Conservation (phyloP, 2,329 filamentous ascomycete species). For the Akanthomyces dipterigenus region DNA sequence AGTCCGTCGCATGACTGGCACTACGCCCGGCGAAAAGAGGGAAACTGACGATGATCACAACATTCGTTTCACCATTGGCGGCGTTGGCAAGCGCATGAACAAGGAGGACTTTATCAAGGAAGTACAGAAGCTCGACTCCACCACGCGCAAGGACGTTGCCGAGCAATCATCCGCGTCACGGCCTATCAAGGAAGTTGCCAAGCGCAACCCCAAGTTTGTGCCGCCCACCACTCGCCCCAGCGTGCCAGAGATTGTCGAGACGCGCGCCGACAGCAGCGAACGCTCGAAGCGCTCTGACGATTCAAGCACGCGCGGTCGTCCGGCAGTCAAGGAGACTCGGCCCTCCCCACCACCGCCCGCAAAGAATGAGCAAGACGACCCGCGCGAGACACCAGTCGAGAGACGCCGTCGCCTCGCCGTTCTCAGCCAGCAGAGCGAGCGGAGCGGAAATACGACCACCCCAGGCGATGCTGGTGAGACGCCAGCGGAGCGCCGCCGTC, state of each 20-base stretch:
- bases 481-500: slow-evolving; percentile 64
- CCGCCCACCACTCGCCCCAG: background rate
- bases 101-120: slow-evolving; percentile 74
- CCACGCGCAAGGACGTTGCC: slow-evolving; percentile 50
- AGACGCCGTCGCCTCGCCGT: slow-evolving; percentile 56
- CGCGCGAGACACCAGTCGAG: slow-evolving; percentile 61
- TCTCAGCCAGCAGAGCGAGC: slow-evolving; percentile 22
- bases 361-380: slow-evolving; percentile 10
- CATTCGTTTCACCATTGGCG: slow-evolving; percentile 70
- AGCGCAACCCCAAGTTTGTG: slow-evolving; percentile 14
- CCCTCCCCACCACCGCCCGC: slow-evolving; percentile 5
- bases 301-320: slow-evolving; percentile 5
- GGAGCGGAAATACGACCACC: background rate
- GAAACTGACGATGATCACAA: slow-evolving; percentile 61
- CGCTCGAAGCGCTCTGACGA: background rate
- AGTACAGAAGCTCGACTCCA: slow-evolving; percentile 64
- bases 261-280: background rate
- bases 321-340: background rate
- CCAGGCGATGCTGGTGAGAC: slow-evolving; percentile 53
- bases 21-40: slow-evolving; percentile 17
- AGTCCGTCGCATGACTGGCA: slow-evolving; percentile 7
- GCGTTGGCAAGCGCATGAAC: slow-evolving; percentile 67
- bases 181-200: slow-evolving; percentile 43
- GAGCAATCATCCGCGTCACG: slow-evolving; percentile 43
- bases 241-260: slow-evolving; percentile 12